Conservation (phyloP, 2,329 filamentous ascomycete species). For the Xylariaceae sp. region DNA sequence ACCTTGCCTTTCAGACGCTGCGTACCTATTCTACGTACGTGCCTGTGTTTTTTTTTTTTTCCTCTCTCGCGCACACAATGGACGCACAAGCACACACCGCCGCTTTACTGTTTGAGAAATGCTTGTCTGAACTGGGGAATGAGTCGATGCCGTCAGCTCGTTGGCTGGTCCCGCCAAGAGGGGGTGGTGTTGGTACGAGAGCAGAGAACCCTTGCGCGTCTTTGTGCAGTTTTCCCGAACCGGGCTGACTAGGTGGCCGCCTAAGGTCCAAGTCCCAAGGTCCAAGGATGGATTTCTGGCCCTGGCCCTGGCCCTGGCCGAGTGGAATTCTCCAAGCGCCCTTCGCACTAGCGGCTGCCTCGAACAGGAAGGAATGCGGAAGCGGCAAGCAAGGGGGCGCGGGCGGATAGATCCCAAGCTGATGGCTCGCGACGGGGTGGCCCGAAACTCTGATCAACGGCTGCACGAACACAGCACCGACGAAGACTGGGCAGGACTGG, state of each 20-base stretch:
- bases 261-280: no score
- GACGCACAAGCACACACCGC: conserved; percentile 19
- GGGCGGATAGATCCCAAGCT: conserved; percentile 29
- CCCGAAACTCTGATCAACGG: conserved; percentile 28
- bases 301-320: no score
- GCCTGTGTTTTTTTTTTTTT: background rate
- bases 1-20: no score
- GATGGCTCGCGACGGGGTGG: conserved; percentile 28
- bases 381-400: conserved; percentile 14
- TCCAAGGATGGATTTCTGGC: no score
- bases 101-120: conserved; percentile 18
- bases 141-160: conserved; percentile 18
- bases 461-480: conserved; percentile 6
- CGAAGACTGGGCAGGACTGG: no score
- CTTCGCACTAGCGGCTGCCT: conserved; percentile 20
- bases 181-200: conserved; percentile 17
- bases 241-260: conserved; percentile 17
- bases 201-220: conserved; percentile 14
- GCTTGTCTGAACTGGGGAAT: background rate
- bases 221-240: conserved; percentile 20
- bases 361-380: conserved; percentile 8
- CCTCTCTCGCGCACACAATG: background rate
- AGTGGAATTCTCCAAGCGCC: conserved; percentile 12
- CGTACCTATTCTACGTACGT: no score
- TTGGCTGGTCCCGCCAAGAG: conserved; percentile 13